These are phyloP conservation scores for Epichloe gansuensis DNA, from an alignment of 2,329 filamentous ascomycete species.

Conservation along the genomic window DNA sequence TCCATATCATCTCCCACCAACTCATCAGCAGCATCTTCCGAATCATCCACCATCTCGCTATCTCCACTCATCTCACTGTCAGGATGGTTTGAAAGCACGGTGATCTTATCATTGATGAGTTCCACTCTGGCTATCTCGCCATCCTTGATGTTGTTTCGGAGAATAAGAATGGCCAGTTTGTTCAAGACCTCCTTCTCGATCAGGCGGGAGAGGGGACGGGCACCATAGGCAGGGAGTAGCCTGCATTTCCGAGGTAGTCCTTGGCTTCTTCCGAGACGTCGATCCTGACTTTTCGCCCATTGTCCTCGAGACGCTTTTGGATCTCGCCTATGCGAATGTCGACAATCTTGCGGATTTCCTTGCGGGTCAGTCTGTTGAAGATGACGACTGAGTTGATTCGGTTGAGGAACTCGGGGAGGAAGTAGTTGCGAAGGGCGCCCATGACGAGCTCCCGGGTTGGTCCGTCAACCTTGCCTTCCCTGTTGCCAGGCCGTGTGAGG, in stretches of 20 bases:
- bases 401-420: constrained; percentile 97
- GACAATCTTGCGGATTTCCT: constrained; percentile 90
- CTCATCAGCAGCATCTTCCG: constrained; percentile 64
- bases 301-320: constrained; percentile 77
- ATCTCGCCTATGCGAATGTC: constrained; percentile 81
- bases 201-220: constrained; percentile 72
- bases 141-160: constrained; percentile 73
- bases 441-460: constrained; percentile 83
- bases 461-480: constrained; percentile 75
- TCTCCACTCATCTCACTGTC: constrained; percentile 52
- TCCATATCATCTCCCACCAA: constrained; percentile 48
- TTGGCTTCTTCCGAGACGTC: constrained; percentile 75
- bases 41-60: constrained; percentile 59
- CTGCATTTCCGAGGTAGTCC: constrained; percentile 81
- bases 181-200: constrained; percentile 98
- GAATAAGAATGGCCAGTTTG: constrained; percentile 77
- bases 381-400: constrained; percentile 93
- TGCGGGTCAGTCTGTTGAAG: constrained; percentile 88
- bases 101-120: constrained; percentile 66
- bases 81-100: constrained; percentile 70
- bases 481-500: constrained; percentile 64
- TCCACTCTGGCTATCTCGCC: constrained; percentile 74
- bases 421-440: constrained; percentile 84
- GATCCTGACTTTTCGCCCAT: constrained; percentile 77
- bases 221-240: constrained; percentile 96